Percentiles rank a stretch among this genome's conserved stretches.
phyloP scores from a whole-genome alignment of 2,329 filamentous ascomycete genomes.

The Lasiodiplodia sp. region DNA sequence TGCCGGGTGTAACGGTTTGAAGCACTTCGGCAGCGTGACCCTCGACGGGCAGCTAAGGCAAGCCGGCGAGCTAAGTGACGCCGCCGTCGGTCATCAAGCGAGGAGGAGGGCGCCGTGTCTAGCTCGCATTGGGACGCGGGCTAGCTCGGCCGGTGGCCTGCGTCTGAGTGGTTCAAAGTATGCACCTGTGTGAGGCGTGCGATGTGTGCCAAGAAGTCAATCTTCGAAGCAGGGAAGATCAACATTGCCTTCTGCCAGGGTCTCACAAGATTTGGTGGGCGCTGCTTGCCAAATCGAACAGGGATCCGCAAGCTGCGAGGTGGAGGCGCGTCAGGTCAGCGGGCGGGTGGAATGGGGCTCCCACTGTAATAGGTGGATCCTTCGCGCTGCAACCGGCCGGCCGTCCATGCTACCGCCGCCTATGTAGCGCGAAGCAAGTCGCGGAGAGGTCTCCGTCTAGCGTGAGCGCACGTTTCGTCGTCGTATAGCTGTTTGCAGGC shows the following conservation, averaged over 20 bases:
- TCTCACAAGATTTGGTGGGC: background rate
- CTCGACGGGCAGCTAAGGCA: background rate
- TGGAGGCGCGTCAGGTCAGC: conserved; percentile 13
- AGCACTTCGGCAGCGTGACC: conserved; percentile 9
- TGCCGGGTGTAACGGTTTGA: conserved; percentile 14
- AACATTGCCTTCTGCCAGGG: conserved; percentile 4
- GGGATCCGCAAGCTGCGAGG: conserved; percentile 2
- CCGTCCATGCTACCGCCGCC: background rate
- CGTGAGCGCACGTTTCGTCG: background rate
- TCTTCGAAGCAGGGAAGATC: conserved; percentile 20
- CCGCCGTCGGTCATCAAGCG: too few relatives aligned
- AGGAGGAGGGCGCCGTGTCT: conserved; percentile 4
- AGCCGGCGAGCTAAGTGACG: background rate
- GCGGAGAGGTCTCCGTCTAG: background rate
- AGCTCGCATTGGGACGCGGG: background rate
- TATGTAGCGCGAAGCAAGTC: background rate
- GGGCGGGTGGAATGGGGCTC: background rate
- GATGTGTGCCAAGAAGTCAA: conserved; percentile 22
- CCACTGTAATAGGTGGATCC: background rate
- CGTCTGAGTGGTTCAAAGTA: background rate
- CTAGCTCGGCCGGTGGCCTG: background rate
- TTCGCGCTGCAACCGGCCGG: background rate
- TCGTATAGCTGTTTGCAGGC: background rate
- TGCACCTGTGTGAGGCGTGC: conserved; percentile 23
- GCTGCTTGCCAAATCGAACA: conserved; percentile 24